Evolutionary conservation across 2,329 filamentous ascomycete species (phyloP).

Genomic region (Zymoseptoria crescenta): DNA sequence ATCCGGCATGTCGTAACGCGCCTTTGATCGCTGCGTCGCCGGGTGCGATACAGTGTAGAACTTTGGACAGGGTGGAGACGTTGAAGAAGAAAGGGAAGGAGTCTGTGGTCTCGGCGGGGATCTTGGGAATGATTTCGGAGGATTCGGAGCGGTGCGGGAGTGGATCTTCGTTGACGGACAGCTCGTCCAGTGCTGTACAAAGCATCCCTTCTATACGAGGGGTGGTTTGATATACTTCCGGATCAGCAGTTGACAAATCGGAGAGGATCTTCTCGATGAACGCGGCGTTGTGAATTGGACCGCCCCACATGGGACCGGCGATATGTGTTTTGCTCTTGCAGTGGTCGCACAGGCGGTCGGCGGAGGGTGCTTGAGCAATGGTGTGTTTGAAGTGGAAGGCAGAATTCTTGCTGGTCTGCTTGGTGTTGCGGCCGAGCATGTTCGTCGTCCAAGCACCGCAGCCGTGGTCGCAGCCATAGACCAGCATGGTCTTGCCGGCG

Average conservation of each 20-base stretch:
- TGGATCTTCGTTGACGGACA: slow-evolving; percentile 21
- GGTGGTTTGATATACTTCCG: slow-evolving; percentile 68
- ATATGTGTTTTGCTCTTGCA: slow-evolving; percentile 83
- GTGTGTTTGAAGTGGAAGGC: slow-evolving; percentile 67
- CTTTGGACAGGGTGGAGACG: slow-evolving; percentile 64
- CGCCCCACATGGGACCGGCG: slow-evolving; percentile 90
- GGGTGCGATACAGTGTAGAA: slow-evolving; percentile 71
- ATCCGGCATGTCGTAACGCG: slow-evolving; percentile 72
- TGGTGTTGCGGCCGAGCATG: slow-evolving; percentile 61
- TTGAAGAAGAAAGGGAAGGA: slow-evolving; percentile 80
- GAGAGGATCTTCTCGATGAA: slow-evolving; percentile 76
- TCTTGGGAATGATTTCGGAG: slow-evolving; percentile 33
- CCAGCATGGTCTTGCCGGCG: slow-evolving; percentile 83
- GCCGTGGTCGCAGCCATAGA: slow-evolving; percentile 83
- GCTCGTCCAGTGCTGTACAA: slow-evolving; percentile 75
- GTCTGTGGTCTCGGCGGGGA: slow-evolving; percentile 59
- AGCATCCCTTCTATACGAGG: slow-evolving; percentile 86
- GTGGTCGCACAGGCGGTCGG: slow-evolving; percentile 63
- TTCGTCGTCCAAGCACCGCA: slow-evolving; percentile 91
- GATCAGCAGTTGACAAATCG: slow-evolving; percentile 59
- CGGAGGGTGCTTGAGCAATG: slow-evolving; percentile 62
- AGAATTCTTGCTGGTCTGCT: slow-evolving; percentile 60
- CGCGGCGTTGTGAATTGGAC: slow-evolving; percentile 72
- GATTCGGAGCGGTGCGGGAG: slow-evolving; percentile 1
- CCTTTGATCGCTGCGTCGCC: slow-evolving; percentile 73